Base-by-base conservation (phyloP, 345 rosid species). In the Eucalyptus dawsonii region DNA sequence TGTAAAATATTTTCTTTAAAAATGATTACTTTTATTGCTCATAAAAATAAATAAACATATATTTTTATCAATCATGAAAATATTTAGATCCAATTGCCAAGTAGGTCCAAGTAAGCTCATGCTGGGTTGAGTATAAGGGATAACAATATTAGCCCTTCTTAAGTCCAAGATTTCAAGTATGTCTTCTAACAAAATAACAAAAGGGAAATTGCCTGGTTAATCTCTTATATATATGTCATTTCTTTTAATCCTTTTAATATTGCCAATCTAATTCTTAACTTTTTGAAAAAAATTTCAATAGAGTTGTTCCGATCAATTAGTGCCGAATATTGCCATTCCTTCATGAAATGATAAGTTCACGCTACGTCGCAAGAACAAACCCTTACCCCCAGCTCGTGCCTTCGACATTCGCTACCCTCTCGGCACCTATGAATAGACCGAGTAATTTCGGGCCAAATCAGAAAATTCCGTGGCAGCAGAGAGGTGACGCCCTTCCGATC, bases 301-400 rank as follows among this genome's bases (percentile, higher is more conserved):
- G 0, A 11, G 0, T 29, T 0, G 0, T 62, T 29, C 69, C 17
- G 0, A 3, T 29, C 9, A 62, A 62, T 13, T 29, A 0, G 0
- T 19, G 4, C 4, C 12, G 1, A 7, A 7, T 5, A 3, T 67
- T 1, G 6, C 0, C 76, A 0, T 17, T 2, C 13, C 13, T 9
- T 16, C 22, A 1, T 5, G 40, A 31, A 11, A 67, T 31, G 40
- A 9, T 19, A 67, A 16, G 80, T 31, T 67, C 80, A 8, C 22
- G 21, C 5, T 7, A 14, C 10, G 37, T 67, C 37, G 9, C 76
- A 17, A 51, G 37, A 6, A 31, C 21, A 4, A 67, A 8, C 80
- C 80, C 34, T 17, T 67, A 67, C 0, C 40, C 40, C 34, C 80
- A 15, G 22, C 80, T 31, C 4, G 80, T 34, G 24, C 80, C 80